phyloP scores from a whole-genome alignment of 768 basidiomycete species.

The Phaffia tasmanica region DNA sequence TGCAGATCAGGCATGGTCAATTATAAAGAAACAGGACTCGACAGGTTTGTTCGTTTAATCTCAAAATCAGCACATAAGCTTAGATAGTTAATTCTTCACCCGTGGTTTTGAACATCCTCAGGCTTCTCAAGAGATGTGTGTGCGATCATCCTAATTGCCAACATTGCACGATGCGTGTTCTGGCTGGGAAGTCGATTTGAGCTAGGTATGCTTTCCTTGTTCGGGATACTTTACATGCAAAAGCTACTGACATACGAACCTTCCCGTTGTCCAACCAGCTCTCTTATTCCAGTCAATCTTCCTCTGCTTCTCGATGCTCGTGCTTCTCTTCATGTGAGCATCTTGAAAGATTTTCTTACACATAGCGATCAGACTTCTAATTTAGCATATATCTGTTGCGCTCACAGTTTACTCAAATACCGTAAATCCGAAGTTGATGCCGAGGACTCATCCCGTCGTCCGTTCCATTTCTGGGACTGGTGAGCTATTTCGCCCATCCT shows the following conservation, averaged over 20 bases:
- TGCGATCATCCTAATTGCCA: constrained; percentile 19
- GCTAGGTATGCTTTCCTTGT: not conserved
- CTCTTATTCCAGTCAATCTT: constrained; percentile 21
- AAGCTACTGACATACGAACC: not conserved
- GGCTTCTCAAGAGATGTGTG: constrained; percentile 22
- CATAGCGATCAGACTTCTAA: too few relatives aligned
- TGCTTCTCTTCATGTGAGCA: constrained; percentile 14
- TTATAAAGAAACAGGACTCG: constrained; percentile 12
- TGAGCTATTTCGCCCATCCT: not conserved
- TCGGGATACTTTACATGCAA: not conserved
- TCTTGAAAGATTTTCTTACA: not conserved
- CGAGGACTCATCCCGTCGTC: constrained; percentile 4
- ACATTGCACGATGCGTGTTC: constrained; percentile 10
- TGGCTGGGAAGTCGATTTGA: not conserved
- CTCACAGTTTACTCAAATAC: constrained; percentile 11
- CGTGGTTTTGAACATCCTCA: too few relatives aligned
- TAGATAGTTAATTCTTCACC: too few relatives aligned
- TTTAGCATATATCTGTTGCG: too few relatives aligned
- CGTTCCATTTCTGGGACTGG: constrained; percentile 25
- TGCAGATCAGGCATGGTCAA: constrained; percentile 15
- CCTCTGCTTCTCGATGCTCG: constrained; percentile 21
- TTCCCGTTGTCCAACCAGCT: not conserved
- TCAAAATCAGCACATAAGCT: too few relatives aligned
- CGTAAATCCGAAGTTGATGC: not conserved
- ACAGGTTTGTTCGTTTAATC: not conserved